Percentiles rank a stretch among this genome's conserved stretches.
phyloP scores from a whole-genome alignment of 495 filamentous ascomycete species.

The Lepidopterella palustris region DNA sequence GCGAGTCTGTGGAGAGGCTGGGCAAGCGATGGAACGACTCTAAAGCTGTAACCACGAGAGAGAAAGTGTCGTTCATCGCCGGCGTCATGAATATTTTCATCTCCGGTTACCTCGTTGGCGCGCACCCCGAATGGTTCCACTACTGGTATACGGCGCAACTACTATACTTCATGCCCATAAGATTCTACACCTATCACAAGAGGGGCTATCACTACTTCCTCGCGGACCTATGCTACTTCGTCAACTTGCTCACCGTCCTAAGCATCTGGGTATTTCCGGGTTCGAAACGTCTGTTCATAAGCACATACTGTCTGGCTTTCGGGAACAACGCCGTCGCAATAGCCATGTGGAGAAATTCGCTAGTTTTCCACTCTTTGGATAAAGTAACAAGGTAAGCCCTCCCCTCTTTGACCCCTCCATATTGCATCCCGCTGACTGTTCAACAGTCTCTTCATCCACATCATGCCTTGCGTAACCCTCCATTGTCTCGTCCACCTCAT shows the following conservation, averaged over 20 bases:
- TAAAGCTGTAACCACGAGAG: slow-evolving; percentile 76
- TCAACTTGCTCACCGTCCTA: slow-evolving; percentile 78
- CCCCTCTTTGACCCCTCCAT: neutral
- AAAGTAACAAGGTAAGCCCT: slow-evolving; percentile 71
- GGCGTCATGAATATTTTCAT: slow-evolving; percentile 96
- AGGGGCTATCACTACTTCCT: slow-evolving; percentile 95
- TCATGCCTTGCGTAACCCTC: slow-evolving; percentile 90
- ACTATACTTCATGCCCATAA: slow-evolving; percentile 92
- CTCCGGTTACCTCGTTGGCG: slow-evolving; percentile 88
- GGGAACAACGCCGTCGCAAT: slow-evolving; percentile 98
- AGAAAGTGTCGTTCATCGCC: slow-evolving; percentile 93
- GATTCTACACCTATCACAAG: slow-evolving; percentile 81
- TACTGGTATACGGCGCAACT: slow-evolving; percentile 70
- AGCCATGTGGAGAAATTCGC: slow-evolving; percentile 97
- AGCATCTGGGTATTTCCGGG: slow-evolving; percentile 85
- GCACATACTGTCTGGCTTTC: slow-evolving; percentile 83
- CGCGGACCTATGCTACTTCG: slow-evolving; percentile 95
- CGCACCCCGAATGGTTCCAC: slow-evolving; percentile 78
- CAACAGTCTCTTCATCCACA: slow-evolving; percentile 85
- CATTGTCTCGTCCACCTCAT: slow-evolving; percentile 88
- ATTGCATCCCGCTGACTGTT: slow-evolving; percentile 1
- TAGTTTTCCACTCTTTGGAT: slow-evolving; percentile 97
- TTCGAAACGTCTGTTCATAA: slow-evolving; percentile 88
- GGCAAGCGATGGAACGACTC: slow-evolving; percentile 81
- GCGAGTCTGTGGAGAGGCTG: slow-evolving; percentile 76